Base-by-base conservation (phyloP, 78 protist species). In the Protostelium mycophagum region DNA sequence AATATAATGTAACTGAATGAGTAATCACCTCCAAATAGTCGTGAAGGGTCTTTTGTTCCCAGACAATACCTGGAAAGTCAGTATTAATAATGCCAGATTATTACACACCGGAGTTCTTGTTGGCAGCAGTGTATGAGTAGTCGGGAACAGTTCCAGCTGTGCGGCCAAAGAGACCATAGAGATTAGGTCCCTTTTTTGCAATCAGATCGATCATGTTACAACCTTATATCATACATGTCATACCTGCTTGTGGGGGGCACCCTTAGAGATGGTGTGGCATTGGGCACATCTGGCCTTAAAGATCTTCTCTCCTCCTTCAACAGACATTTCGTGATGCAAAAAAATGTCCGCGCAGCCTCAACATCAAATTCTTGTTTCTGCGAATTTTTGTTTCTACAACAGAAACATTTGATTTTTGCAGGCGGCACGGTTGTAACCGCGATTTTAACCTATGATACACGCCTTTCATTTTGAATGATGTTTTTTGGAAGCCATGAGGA, bases 101-200 rank as follows among this genome's bases (percentile, higher is more conserved):
- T n/a, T 28, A 93, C 92, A 28, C 63, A 73, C 97, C 98, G 39
- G 97, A 91, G 38, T 92, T 88, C 90, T 93, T 93, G 95, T 97
- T 97, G 87, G 98, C 97, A 0, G 83, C 85, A 28, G 97, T 86
- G 96, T 97, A 97, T 34, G 94, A 37, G 89, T 91, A 97, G 90
- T 95, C 95, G 38, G 36, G 93, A 1, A 89, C 96, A 35, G 92
- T 83, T 84, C 98, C 97, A 31, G 97, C 89, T 89, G 73, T 89
- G 38, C 97, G 94, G 87, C 96, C 96, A 35, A 95, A 93, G 39
- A 97, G 88, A 89, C 97, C 98, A 35, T 95, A 88, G 10, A 97
- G 93, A 90, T 97, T 97, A 85, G 98, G 98, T 63, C 98, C n/a
- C 89, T 93, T 90, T 88, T 90, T 93, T n/a, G n/a, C n/a, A n/a